These are phyloP conservation scores for Urostyla sp. DNA, from an alignment of 73 alveolate species.

Conservation along the genomic window DNA sequence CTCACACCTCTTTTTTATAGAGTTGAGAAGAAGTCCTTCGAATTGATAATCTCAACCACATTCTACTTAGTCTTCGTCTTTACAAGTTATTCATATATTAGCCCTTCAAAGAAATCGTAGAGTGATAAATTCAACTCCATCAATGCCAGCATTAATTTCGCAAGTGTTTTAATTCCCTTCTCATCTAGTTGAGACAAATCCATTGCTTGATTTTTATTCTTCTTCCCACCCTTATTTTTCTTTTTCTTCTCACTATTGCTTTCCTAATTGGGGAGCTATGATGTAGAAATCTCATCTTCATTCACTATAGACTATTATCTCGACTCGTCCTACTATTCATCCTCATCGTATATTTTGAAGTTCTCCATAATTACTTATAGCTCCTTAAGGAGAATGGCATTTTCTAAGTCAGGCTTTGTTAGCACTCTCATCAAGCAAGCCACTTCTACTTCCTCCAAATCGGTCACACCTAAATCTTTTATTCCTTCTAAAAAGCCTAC, in stretches of 20 bases:
- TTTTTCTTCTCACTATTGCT: background rate
- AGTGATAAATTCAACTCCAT: constrained; percentile 59
- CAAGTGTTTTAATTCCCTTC: constrained; percentile 33
- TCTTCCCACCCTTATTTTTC: constrained; percentile 45
- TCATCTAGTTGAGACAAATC: constrained; percentile 31
- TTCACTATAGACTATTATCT: background rate
- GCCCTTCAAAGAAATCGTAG: constrained; percentile 56
- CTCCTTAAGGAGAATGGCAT: constrained; percentile 63
- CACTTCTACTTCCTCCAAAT: constrained; percentile 62
- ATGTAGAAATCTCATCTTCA: constrained; percentile 40
- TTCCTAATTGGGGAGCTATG: background rate
- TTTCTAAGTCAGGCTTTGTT: constrained; percentile 69
- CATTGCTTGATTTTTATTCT: background rate
- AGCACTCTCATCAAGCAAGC: constrained; percentile 77
- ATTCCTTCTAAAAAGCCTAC: constrained; percentile 65
- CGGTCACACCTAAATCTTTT: constrained; percentile 42
- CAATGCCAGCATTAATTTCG: constrained; percentile 51
- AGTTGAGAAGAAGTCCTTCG: constrained; percentile 57
- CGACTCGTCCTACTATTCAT: constrained; percentile 3
- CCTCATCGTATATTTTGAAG: constrained; percentile 63
- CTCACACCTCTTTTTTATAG: constrained; percentile 43
- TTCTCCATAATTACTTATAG: constrained; percentile 72
- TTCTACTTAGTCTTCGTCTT: constrained; percentile 67
- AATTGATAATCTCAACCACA: constrained; percentile 52
- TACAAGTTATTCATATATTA: constrained; percentile 62